Evolutionary conservation across 2,329 filamentous ascomycete genomes (phyloP).

Genomic region (Hymenoscyphus fraxineus): DNA sequence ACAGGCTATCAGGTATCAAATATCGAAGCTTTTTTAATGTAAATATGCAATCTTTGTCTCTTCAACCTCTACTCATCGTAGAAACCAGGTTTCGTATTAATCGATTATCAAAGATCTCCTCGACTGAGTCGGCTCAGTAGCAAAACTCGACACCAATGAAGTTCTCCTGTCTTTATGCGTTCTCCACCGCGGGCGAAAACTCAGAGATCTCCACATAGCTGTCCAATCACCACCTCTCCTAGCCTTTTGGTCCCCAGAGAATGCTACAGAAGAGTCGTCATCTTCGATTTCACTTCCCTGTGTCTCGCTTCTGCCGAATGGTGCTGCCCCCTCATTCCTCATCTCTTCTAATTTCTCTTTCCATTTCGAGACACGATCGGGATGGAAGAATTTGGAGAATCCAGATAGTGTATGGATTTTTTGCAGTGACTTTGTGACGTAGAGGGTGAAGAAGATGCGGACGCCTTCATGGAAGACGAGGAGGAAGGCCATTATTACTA

Average conservation of each 20-base stretch:
- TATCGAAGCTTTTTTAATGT: too few species aligned
- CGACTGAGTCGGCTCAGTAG: neutral
- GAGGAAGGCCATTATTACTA: neutral
- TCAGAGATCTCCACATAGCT: neutral
- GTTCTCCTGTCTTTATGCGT: neutral
- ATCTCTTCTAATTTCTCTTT: neutral
- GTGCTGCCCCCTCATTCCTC: neutral
- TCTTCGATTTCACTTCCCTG: neutral
- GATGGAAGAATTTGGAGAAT: neutral
- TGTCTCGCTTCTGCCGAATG: neutral
- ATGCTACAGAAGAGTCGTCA: neutral
- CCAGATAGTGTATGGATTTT: neutral
- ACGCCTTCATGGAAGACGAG: conserved; percentile 3
- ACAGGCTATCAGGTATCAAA: too few species aligned
- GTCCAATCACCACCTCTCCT: neutral
- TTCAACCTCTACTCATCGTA: too few species aligned
- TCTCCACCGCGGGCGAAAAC: neutral
- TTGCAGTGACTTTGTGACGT: neutral
- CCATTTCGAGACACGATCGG: neutral
- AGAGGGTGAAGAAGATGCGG: conserved; percentile 1
- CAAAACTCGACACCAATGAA: neutral
- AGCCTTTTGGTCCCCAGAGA: neutral
- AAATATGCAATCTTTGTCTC: too few species aligned
- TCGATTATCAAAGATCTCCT: neutral
- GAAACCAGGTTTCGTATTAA: neutral